Evolutionary conservation across 208 protist species (phyloP).

Genomic region (Phytomonas francai): DNA sequence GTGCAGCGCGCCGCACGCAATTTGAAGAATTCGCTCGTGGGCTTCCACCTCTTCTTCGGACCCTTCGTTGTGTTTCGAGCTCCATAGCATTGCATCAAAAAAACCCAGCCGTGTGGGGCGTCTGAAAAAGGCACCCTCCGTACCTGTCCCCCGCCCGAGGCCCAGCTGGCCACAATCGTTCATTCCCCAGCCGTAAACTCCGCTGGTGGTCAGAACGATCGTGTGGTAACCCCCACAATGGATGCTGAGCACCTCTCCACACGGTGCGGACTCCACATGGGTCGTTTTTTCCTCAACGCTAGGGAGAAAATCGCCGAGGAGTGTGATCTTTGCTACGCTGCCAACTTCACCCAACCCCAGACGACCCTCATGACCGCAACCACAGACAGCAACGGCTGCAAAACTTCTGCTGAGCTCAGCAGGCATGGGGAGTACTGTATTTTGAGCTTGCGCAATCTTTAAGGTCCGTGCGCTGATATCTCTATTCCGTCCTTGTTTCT

Average conservation of each 20-base stretch:
- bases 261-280: background rate
- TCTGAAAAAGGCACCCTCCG: slow-evolving; percentile 4
- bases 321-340: slow-evolving; percentile 11
- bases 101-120: slow-evolving; percentile 38
- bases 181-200: slow-evolving; percentile 66
- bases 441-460: background rate
- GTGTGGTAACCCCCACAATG: slow-evolving; percentile 81
- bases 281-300: background rate
- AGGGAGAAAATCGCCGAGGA: slow-evolving; percentile 21
- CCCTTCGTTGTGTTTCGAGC: slow-evolving; percentile 1
- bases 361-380: slow-evolving; percentile 71
- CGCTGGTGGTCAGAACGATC: slow-evolving; percentile 52
- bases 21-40: slow-evolving; percentile 10
- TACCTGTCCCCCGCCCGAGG: slow-evolving; percentile 13
- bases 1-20: slow-evolving; percentile 70
- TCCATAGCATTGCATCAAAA: slow-evolving; percentile 14
- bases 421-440: background rate
- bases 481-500: background rate
- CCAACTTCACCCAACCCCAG: slow-evolving; percentile 42
- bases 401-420: background rate
- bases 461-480: background rate
- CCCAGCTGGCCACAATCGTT: slow-evolving; percentile 81
- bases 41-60: background rate
- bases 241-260: slow-evolving; percentile 21
- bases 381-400: slow-evolving; percentile 54